Conservation (phyloP, 2,329 filamentous ascomycete genomes). For the Nemania sp. region DNA sequence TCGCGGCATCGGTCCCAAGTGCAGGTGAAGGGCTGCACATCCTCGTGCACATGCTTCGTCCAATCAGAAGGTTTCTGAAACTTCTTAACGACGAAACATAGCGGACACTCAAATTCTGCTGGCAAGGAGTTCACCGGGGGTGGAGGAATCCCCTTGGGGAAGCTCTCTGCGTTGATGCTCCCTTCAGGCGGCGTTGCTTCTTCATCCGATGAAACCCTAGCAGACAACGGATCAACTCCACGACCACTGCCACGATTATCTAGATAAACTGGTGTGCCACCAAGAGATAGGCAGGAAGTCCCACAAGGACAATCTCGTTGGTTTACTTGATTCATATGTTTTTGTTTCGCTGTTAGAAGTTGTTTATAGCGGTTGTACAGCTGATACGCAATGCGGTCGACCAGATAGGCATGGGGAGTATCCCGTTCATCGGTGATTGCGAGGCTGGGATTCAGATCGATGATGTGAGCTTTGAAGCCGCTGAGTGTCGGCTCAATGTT, state of each 20-base stretch:
- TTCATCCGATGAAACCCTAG: slow-evolving; percentile 63
- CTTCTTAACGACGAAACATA: slow-evolving; percentile 84
- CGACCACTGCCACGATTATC: slow-evolving; percentile 63
- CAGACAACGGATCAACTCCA: slow-evolving; percentile 58
- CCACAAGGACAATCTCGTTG: slow-evolving; percentile 61
- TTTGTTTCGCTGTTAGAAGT: slow-evolving; percentile 69
- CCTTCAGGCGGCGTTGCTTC: slow-evolving; percentile 72
- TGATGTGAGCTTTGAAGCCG: slow-evolving; percentile 76
- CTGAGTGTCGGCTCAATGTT: slow-evolving; percentile 71
- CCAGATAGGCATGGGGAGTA: slow-evolving; percentile 60
- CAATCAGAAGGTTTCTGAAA: slow-evolving; percentile 92
- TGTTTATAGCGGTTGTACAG: slow-evolving; percentile 79
- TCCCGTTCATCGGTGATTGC: slow-evolving; percentile 36
- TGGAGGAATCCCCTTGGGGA: slow-evolving; percentile 78
- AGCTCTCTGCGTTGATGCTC: slow-evolving; percentile 70
- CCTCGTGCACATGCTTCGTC: slow-evolving; percentile 95
- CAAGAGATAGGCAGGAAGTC: slow-evolving; percentile 65
- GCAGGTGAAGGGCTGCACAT: slow-evolving; percentile 90
- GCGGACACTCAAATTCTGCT: slow-evolving; percentile 84
- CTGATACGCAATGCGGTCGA: slow-evolving; percentile 81
- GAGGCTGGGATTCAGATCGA: slow-evolving; percentile 73
- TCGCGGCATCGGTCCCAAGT: slow-evolving; percentile 83
- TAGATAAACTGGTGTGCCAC: slow-evolving; percentile 66
- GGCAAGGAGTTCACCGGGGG: slow-evolving; percentile 78
- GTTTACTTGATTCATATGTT: slow-evolving; percentile 66